phyloP scores from a whole-genome alignment of 1,139 yeast species.

The Magnusiomyces ingens region DNA sequence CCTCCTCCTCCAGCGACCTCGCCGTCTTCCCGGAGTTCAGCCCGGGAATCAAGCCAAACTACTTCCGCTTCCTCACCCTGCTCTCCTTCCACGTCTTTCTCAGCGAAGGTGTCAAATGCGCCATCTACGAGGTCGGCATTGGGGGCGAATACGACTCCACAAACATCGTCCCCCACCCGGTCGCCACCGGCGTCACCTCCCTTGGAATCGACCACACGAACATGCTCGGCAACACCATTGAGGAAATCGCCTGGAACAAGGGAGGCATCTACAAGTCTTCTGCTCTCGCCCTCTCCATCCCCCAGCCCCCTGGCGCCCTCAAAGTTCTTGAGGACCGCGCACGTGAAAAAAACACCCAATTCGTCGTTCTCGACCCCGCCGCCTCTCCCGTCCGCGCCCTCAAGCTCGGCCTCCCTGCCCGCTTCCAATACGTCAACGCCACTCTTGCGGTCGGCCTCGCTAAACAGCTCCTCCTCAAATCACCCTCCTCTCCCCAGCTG shows the following conservation, averaged over 20 bases:
- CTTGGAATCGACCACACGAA: conserved; percentile 90
- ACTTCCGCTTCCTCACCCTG: conserved; percentile 83
- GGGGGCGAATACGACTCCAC: conserved; percentile 98
- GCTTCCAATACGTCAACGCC: conserved; percentile 80
- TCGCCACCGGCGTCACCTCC: conserved; percentile 79
- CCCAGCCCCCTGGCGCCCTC: conserved; percentile 47
- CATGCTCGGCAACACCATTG: conserved; percentile 82
- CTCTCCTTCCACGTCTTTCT: conserved; percentile 86
- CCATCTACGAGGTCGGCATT: conserved; percentile 95
- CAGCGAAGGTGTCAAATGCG: conserved; percentile 83
- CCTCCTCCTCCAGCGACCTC: conserved; percentile 50
- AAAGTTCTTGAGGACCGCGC: conserved; percentile 56
- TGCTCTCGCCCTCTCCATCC: conserved; percentile 61
- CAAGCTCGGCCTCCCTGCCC: conserved; percentile 76
- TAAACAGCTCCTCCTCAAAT: conserved; percentile 48
- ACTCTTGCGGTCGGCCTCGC: conserved; percentile 79
- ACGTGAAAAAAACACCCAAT: conserved; percentile 44
- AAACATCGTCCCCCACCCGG: conserved; percentile 71
- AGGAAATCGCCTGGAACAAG: conserved; percentile 92
- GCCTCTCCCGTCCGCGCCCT: conserved; percentile 25
- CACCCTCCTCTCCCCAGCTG: conserved; percentile 34
- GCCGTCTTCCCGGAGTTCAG: conserved; percentile 66
- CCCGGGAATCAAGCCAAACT: conserved; percentile 75
- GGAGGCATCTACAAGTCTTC: conserved; percentile 80
- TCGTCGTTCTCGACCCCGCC: conserved; percentile 46